Conservation (phyloP, 352 stramenopile species). For the Aphanomyces stellatus region DNA sequence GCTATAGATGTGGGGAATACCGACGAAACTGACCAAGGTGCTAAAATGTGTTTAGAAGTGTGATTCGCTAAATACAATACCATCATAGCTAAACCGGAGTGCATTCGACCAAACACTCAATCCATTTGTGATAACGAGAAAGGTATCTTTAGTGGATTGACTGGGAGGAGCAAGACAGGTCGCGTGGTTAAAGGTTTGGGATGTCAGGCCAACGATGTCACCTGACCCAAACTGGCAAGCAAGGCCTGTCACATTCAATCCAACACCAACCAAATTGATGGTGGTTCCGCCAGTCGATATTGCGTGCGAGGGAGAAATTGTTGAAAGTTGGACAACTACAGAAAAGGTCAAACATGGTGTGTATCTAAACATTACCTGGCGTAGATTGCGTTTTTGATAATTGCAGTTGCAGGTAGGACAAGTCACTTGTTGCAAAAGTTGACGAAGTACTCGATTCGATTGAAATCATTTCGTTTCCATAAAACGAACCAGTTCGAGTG, state of each 20-base stretch:
- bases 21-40: too few relatives aligned
- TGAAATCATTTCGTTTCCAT: conserved; percentile 51
- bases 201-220: too few relatives aligned
- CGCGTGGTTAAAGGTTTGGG: too few relatives aligned
- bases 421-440: neutral
- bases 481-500: conserved; percentile 36
- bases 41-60: too few relatives aligned
- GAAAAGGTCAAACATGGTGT: neutral
- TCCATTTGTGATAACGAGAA: conserved; percentile 12
- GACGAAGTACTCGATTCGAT: neutral
- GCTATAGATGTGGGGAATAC: too few relatives aligned
- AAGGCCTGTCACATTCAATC: conserved; percentile 14
- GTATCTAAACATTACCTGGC: neutral
- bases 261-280: conserved; percentile 18
- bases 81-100: conserved; percentile 15
- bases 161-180: neutral
- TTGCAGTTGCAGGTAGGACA: neutral
- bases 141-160: neutral
- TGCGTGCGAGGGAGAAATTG: conserved; percentile 18
- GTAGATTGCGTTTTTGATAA: neutral
- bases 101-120: conserved; percentile 8
- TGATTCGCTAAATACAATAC: too few relatives aligned
- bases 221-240: conserved; percentile 25
- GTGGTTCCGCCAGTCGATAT: conserved; percentile 9
- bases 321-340: neutral